These are phyloP conservation scores for Rhynchosporium secalis DNA, from an alignment of 2,329 filamentous ascomycete species.

Conservation along the genomic window DNA sequence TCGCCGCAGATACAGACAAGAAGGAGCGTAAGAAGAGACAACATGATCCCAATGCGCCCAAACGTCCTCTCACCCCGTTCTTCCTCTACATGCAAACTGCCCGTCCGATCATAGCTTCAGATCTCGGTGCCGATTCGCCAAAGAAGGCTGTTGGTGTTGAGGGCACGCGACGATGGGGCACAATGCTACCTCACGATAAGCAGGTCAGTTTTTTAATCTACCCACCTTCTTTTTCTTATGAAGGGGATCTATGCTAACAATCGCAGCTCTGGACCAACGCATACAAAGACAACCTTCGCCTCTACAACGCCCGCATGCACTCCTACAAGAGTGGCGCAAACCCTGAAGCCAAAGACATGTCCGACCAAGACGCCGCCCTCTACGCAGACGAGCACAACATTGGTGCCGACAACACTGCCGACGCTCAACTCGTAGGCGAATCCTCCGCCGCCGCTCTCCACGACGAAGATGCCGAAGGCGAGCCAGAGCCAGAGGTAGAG, in stretches of 20 bases:
- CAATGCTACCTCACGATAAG: slow-evolving; percentile 75
- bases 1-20: slow-evolving; percentile 58
- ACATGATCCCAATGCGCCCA: slow-evolving; percentile 90
- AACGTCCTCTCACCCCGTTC: slow-evolving; percentile 90
- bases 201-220: slow-evolving; percentile 42
- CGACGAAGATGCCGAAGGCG: slow-evolving; percentile 41
- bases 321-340: slow-evolving; percentile 62
- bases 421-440: slow-evolving; percentile 50
- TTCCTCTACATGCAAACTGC: slow-evolving; percentile 93
- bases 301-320: slow-evolving; percentile 65
- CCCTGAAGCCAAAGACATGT: slow-evolving; percentile 58
- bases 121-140: slow-evolving; percentile 72
- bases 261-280: slow-evolving; percentile 58
- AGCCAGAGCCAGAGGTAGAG: slow-evolving; percentile 44
- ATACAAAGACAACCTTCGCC: slow-evolving; percentile 66
- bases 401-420: slow-evolving; percentile 47
- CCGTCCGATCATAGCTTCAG: slow-evolving; percentile 76
- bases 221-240: slow-evolving; percentile 7
- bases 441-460: slow-evolving; percentile 42
- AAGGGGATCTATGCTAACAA: slow-evolving; percentile 14
- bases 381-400: slow-evolving; percentile 62
- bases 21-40: slow-evolving; percentile 88
- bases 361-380: slow-evolving; percentile 57
- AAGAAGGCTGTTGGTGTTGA: slow-evolving; percentile 88
- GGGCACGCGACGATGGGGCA: slow-evolving; percentile 81